phyloP scores from a whole-genome alignment of 75 land plant genomes.

The Pseudotsuga menziesii region DNA sequence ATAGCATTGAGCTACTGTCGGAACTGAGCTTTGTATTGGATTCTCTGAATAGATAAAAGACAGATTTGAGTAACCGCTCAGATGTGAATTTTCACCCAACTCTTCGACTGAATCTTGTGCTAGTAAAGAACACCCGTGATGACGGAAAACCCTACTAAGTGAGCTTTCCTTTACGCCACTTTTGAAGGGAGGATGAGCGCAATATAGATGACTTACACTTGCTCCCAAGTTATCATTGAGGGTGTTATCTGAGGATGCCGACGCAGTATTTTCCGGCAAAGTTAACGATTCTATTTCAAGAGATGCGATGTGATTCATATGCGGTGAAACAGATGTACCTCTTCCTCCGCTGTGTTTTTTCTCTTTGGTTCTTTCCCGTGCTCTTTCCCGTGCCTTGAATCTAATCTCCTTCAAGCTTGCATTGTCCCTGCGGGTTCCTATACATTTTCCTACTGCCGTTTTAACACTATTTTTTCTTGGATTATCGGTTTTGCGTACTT shows the following conservation, averaged over 20 bases:
- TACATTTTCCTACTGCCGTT: no score
- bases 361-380: constrained; percentile 2
- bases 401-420: constrained; percentile 2
- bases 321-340: background rate
- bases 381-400: constrained; percentile 8
- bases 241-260: background rate
- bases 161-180: no score
- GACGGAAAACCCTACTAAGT: no score
- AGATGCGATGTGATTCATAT: no score
- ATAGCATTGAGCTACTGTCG: background rate
- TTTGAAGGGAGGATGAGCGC: no score
- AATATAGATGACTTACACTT: no score
- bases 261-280: background rate
- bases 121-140: no score
- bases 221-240: background rate
- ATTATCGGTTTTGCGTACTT: no score
- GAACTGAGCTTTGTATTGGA: background rate
- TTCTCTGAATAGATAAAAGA: background rate
- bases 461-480: no score
- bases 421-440: no score
- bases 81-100: background rate
- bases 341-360: background rate
- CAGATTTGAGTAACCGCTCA: background rate
- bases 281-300: no score
- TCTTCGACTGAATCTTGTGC: no score